These are phyloP conservation scores for Scutellaria galericulata DNA, from an alignment of 257 asterid genomes.

Conservation along the genomic window DNA sequence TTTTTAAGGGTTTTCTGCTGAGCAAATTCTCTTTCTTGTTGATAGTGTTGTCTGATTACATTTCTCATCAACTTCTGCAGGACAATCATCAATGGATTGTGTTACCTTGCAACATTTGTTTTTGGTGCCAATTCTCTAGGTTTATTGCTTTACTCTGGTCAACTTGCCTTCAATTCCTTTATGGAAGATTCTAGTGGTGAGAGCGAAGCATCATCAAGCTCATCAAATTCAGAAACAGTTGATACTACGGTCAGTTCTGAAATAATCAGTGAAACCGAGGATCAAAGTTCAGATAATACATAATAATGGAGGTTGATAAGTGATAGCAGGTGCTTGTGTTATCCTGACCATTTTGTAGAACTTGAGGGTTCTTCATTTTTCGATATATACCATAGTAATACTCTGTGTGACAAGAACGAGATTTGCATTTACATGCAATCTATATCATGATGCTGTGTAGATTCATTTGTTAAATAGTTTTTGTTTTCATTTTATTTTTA, in stretches of 20 bases:
- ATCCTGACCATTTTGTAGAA: slow-evolving; percentile 24
- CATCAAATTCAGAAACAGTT: slow-evolving; percentile 41
- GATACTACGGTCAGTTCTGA: slow-evolving; percentile 40
- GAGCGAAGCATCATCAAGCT: slow-evolving; percentile 39
- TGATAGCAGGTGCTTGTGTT: slow-evolving; percentile 28
- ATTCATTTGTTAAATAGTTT: slow-evolving; percentile 9
- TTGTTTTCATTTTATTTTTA: slow-evolving; percentile 1
- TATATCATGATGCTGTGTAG: slow-evolving; percentile 9
- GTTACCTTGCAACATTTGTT: slow-evolving; percentile 91
- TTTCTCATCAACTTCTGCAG: slow-evolving; percentile 47
- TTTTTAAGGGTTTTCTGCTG: not conserved
- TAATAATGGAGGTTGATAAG: slow-evolving; percentile 23
- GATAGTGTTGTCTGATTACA: not conserved
- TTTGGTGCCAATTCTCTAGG: slow-evolving; percentile 83
- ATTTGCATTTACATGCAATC: not conserved
- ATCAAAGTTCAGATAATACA: slow-evolving; percentile 49
- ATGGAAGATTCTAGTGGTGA: slow-evolving; percentile 53
- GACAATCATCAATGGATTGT: slow-evolving; percentile 84
- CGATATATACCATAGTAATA: not conserved
- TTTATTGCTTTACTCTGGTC: slow-evolving; percentile 77
- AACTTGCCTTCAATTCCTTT: slow-evolving; percentile 73
- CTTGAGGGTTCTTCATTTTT: slow-evolving; percentile 8
- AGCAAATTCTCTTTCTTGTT: not conserved
- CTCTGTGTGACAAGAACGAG: slow-evolving; percentile 1
- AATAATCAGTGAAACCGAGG: slow-evolving; percentile 38